These are phyloP conservation scores for Rhizophora apiculata DNA, from an alignment of 345 rosid genomes.

Conservation along the genomic window DNA sequence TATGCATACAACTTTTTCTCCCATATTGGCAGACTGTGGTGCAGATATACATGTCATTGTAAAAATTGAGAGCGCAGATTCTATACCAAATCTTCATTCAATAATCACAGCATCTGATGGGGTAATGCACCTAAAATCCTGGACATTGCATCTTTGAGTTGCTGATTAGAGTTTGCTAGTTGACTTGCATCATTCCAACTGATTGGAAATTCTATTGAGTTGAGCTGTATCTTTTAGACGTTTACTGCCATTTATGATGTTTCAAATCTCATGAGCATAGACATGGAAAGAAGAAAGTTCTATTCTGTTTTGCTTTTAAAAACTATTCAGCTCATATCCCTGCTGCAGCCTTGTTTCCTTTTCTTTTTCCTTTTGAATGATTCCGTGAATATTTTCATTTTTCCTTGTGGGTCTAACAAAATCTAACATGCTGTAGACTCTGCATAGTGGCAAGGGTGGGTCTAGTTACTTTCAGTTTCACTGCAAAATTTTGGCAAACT, in stretches of 20 bases:
- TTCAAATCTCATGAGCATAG: too few species aligned
- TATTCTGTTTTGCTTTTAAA: too few species aligned
- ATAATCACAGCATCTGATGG: constrained; percentile 98
- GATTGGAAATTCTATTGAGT: neutral
- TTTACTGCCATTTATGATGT: too few species aligned
- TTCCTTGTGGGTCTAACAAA: neutral
- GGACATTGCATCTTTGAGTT: constrained; percentile 17
- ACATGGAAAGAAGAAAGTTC: too few species aligned
- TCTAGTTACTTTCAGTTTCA: neutral
- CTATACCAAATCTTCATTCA: constrained; percentile 89
- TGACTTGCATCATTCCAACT: neutral
- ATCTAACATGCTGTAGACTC: neutral
- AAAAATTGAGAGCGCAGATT: constrained; percentile 96
- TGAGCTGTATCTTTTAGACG: neutral
- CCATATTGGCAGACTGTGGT: constrained; percentile 51
- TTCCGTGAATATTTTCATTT: neutral
- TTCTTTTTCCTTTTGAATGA: neutral
- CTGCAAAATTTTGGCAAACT: neutral
- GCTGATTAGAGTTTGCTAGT: neutral
- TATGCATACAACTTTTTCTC: constrained; percentile 9
- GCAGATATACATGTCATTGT: constrained; percentile 91
- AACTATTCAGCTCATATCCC: too few species aligned
- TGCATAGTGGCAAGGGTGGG: too few species aligned
- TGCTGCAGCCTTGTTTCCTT: neutral
- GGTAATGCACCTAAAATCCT: constrained; percentile 43